Evolutionary conservation across 371 early-diverging fungal species (phyloP), one percentile per base, ranked within the genome.

Genomic region (Mortierella sp.): DNA sequence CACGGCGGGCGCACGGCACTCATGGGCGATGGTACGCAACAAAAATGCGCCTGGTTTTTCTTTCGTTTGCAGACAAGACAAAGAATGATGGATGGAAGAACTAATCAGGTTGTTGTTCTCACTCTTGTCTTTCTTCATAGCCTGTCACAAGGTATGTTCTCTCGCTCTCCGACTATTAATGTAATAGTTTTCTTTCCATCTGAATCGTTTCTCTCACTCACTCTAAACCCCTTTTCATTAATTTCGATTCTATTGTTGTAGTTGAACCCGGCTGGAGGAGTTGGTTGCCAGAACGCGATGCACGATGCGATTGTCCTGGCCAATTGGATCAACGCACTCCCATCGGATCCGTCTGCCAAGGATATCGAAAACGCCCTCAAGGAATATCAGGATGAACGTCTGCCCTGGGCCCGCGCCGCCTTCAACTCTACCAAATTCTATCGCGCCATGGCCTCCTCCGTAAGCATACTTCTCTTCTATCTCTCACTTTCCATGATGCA

Each of bases 11-110:
- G 79, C 4, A 58, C 53, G 2, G 79, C 70, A 0, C 74, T 79
- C 6, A 31, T 79, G 43, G 79, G 79, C 0, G 79, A 79, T 70
- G 64, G 72, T 71, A 71, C 19, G 72, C 43, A 9, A n/a, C n/a
- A n/a, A n/a, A n/a, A n/a, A n/a, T n/a, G n/a, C n/a, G 2, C 48
- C 52, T 1, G 6, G 2, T 13, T 7, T 19, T 34, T 0, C 4
- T 31, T 37, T 34, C 34, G 5, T 55, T 55, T 16, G 26, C 22
- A 11, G 13, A 13, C 26, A 11, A n/a, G 24, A 26, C 4, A 11
- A 16, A 14, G 31, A 2, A 24, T 55, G 29, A 14, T 53, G 31
- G 13, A 26, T 14, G 45, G 5, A 22, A 13, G 16, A 16, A 19
- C 45, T 22, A 3, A 29, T 29, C 22, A 24, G 11, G 26, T 31